Evolutionary conservation across 805 yeast species (phyloP).

Genomic region (Starmerella floricola): DNA sequence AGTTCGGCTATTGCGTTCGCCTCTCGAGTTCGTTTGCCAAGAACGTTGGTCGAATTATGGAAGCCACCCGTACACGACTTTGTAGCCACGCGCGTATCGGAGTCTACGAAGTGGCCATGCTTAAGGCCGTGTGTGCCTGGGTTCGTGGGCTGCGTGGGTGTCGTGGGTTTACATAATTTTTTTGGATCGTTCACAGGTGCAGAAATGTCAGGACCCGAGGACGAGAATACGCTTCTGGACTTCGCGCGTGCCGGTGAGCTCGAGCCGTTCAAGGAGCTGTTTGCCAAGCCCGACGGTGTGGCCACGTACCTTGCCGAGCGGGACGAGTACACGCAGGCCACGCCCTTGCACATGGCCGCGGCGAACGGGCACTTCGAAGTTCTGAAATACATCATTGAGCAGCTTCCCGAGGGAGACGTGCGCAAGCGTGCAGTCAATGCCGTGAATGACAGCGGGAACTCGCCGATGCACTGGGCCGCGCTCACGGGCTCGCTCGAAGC

Average conservation of each 20-base stretch:
- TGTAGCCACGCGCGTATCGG: too few relatives aligned
- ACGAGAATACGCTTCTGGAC: slow-evolving; percentile 45
- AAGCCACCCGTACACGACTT: too few relatives aligned
- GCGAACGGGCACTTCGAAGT: slow-evolving; percentile 82
- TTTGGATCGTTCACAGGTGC: background rate
- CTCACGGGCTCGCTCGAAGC: slow-evolving; percentile 69
- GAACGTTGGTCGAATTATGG: too few relatives aligned
- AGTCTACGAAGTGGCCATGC: too few relatives aligned
- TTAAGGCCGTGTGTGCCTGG: too few relatives aligned
- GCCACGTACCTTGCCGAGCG: slow-evolving; percentile 38
- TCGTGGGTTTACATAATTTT: background rate
- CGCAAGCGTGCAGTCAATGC: slow-evolving; percentile 34
- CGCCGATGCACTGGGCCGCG: slow-evolving; percentile 95
- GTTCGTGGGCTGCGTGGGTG: background rate
- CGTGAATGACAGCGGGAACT: slow-evolving; percentile 74
- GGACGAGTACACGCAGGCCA: slow-evolving; percentile 54
- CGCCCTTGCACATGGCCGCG: slow-evolving; percentile 88
- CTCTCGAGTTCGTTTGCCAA: too few relatives aligned
- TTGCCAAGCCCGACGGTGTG: slow-evolving; percentile 34
- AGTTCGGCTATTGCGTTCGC: too few relatives aligned
- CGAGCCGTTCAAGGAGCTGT: slow-evolving; percentile 57
- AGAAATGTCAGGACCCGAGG: slow-evolving; percentile 8
- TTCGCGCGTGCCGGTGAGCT: slow-evolving; percentile 74
- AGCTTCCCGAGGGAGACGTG: slow-evolving; percentile 30
- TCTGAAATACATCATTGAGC: slow-evolving; percentile 45